A percentile compares a stretch with the other conserved stretches of the same genome.
Conservation (phyloP, 164 flowering plant species). For the Berberis vulgaris region DNA sequence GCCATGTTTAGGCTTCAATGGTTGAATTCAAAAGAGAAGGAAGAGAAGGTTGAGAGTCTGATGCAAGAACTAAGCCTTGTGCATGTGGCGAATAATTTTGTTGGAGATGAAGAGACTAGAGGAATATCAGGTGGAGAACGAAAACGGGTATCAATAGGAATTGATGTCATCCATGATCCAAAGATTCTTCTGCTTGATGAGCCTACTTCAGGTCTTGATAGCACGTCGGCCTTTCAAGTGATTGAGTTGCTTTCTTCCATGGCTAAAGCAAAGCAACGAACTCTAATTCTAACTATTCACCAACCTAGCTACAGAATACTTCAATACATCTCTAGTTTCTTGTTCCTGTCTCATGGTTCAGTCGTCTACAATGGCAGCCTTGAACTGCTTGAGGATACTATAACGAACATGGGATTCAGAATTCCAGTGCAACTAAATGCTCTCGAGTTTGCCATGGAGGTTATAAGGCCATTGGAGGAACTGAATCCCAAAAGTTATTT, state of each 20-base stretch:
- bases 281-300: slow-evolving; percentile 69
- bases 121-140: slow-evolving; percentile 92
- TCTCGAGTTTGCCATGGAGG: slow-evolving; percentile 82
- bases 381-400: slow-evolving; percentile 50
- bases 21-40: slow-evolving; percentile 35
- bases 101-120: slow-evolving; percentile 78
- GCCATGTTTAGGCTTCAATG: slow-evolving; percentile 61
- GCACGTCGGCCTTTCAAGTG: slow-evolving; percentile 77
- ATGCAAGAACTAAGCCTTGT: slow-evolving; percentile 71
- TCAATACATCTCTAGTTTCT: slow-evolving; percentile 44
- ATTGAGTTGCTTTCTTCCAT: slow-evolving; percentile 60
- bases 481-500: slow-evolving; percentile 7
- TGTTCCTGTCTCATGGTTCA: slow-evolving; percentile 67
- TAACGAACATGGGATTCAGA: slow-evolving; percentile 36
- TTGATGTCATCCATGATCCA: slow-evolving; percentile 85
- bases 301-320: slow-evolving; percentile 86
- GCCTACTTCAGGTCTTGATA: slow-evolving; percentile 93
- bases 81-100: slow-evolving; percentile 56
- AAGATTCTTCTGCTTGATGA: slow-evolving; percentile 73
- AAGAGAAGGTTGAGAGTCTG: slow-evolving; percentile 49
- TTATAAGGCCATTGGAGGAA: slow-evolving; percentile 36
- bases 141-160: slow-evolving; percentile 79
- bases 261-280: slow-evolving; percentile 53
- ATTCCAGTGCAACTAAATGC: slow-evolving; percentile 72
- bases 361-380: slow-evolving; percentile 68